Evolutionary conservation across 305 asterid species (phyloP), one percentile per base, ranked within the genome.

Genomic region (Fraxinus ornus): DNA sequence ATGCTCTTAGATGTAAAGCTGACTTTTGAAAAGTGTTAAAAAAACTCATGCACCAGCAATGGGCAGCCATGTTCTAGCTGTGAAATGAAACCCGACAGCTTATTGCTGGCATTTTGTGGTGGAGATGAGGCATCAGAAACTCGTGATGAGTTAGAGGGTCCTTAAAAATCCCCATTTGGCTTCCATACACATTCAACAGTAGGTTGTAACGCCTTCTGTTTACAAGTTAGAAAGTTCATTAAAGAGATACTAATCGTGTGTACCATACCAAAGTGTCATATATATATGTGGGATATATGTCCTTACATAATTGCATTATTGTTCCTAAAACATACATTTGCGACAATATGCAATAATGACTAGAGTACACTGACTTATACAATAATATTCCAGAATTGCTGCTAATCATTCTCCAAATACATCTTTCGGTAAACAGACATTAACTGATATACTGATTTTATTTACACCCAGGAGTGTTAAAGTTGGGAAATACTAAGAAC

Each of bases 401-500:
- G 44, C 24, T 37, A 75, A 79, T 62, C 32, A 66, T 4, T 35
- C 37, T 57, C 77, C 78, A 41, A 72, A 49, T 41, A 47, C 57
- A 83, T 44, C 57, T 26, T 78, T 39, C n/a, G 30, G 71, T 75
- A 3, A 64, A 2, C 5, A 33, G 32, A 44, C 49, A 24, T 66
- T 52, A 66, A 9, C 70, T 26, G 37, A 55, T 4, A 30, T 24
- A 72, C 37, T 77, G 79, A 81, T 5, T 76, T 88, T 81, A 91
- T 78, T 87, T 82, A 82, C 97, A 94, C 68, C 90, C 89, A 0
- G 94, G 95, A 77, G 96, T 80, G 77, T 44, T 76, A 81, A 90
- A 91, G 89, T 92, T 89, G 19, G 94, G 97, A 39, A 90, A 88
- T 7, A 85, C 92, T 7, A 95, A 62, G 78, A 95, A 95, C 83